phyloP scores from a whole-genome alignment of 2,329 filamentous ascomycete genomes.

The Cladorrhinum sp. region DNA sequence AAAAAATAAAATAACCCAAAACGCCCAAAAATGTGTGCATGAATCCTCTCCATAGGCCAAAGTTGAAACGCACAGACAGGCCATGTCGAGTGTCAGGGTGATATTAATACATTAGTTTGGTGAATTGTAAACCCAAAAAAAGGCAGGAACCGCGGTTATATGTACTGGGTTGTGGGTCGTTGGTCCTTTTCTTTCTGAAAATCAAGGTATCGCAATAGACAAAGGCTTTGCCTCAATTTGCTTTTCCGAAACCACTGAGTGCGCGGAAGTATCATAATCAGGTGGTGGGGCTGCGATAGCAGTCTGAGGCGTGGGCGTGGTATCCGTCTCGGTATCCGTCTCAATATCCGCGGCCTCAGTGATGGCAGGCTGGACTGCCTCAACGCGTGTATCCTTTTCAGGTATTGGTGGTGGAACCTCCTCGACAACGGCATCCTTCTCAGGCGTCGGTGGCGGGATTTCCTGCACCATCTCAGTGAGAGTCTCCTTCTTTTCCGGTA shows the following conservation, averaged over 20 bases:
- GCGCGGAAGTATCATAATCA: background rate
- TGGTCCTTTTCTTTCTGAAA: background rate
- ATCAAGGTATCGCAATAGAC: conserved; percentile 5
- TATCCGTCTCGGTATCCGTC: background rate
- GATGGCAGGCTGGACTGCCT: background rate
- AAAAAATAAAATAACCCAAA: background rate
- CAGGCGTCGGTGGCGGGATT: background rate
- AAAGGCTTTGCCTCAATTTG: conserved; percentile 6
- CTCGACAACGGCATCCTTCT: background rate
- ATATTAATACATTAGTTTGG: background rate
- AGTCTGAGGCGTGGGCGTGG: background rate
- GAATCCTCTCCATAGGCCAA: background rate
- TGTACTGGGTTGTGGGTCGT: background rate
- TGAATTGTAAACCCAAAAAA: background rate
- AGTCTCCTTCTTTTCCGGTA: background rate
- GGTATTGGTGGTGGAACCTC: background rate
- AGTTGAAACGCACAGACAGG: too few relatives aligned
- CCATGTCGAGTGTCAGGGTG: background rate
- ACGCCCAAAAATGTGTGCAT: background rate
- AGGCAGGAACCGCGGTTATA: background rate
- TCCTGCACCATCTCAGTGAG: background rate
- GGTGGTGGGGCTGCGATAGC: background rate
- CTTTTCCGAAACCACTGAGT: background rate
- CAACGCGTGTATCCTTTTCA: background rate
- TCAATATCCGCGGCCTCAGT: background rate